These are phyloP conservation scores for Acarospora socialis DNA, from an alignment of 2,329 filamentous ascomycete genomes.

Conservation along the genomic window DNA sequence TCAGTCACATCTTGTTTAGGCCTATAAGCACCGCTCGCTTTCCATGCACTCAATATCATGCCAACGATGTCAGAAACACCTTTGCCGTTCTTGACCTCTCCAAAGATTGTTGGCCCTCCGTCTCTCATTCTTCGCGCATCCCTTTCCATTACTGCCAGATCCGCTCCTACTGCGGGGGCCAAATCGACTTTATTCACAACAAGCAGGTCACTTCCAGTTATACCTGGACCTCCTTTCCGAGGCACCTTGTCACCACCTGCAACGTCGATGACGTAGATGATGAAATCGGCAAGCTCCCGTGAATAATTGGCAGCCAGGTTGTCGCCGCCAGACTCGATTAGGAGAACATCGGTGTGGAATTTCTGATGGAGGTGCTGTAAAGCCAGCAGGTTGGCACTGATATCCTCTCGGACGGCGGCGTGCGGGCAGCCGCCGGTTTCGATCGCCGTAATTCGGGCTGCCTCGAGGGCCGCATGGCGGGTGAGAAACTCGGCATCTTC, in stretches of 20 bases:
- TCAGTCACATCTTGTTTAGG: too few relatives aligned
- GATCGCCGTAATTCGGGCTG: conserved; percentile 79
- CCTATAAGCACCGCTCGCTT: conserved; percentile 66
- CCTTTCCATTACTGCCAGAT: conserved; percentile 83
- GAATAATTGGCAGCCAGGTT: conserved; percentile 96
- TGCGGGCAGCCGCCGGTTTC: conserved; percentile 96
- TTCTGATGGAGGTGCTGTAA: conserved; percentile 74
- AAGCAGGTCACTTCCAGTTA: conserved; percentile 87
- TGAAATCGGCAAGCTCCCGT: conserved; percentile 88
- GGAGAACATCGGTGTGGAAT: conserved; percentile 67
- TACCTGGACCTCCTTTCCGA: conserved; percentile 87
- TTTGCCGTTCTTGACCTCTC: conserved; percentile 86
- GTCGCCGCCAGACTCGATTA: conserved; percentile 92
- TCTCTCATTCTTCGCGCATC: conserved; percentile 73
- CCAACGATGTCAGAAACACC: conserved; percentile 77
- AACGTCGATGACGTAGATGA: conserved; percentile 97
- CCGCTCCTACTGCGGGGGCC: conserved; percentile 78
- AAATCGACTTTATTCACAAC: conserved; percentile 91
- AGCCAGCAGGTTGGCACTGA: conserved; percentile 81
- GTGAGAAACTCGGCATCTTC: conserved; percentile 98
- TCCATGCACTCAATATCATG: conserved; percentile 84
- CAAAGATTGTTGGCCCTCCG: conserved; percentile 77
- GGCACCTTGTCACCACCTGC: conserved; percentile 94
- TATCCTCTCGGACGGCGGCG: conserved; percentile 93
- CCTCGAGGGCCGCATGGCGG: conserved; percentile 65